These are phyloP conservation scores for Clarkia xantiana DNA, from an alignment of 345 rosid species.

Conservation along the genomic window DNA sequence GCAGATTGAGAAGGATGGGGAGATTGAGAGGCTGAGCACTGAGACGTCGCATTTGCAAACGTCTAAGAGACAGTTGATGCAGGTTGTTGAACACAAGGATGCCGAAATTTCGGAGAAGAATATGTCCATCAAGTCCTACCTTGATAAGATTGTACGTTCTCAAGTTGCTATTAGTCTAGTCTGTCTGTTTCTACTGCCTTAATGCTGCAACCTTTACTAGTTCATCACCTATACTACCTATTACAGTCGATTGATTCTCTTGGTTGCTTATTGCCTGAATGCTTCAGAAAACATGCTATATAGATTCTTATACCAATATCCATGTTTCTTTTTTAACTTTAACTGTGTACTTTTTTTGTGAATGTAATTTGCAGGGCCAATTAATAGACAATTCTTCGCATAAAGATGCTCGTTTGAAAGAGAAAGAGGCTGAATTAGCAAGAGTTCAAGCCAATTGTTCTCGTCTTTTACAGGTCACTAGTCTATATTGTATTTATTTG, in stretches of 20 bases:
- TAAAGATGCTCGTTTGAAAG: conserved; percentile 52
- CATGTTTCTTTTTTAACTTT: no score
- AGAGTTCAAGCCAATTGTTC: conserved; percentile 45
- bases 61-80: conserved; percentile 78
- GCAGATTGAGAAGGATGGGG: conserved; percentile 80
- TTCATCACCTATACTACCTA: no score
- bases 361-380: conserved; percentile 30
- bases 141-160: conserved; percentile 72
- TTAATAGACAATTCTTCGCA: conserved; percentile 51
- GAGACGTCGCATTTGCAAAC: conserved; percentile 66
- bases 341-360: background rate
- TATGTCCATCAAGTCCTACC: conserved; percentile 47
- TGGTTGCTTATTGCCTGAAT: no score
- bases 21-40: conserved; percentile 49
- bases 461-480: conserved; percentile 63
- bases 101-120: conserved; percentile 68
- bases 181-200: background rate
- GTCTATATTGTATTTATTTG: background rate
- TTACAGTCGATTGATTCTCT: no score
- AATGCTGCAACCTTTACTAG: background rate
- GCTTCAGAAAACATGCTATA: no score
- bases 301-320: no score
- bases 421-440: conserved; percentile 52
- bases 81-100: conserved; percentile 73
- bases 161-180: background rate